Base-by-base conservation (phyloP, 2,329 filamentous ascomycete species). In the Fusarium palustre region DNA sequence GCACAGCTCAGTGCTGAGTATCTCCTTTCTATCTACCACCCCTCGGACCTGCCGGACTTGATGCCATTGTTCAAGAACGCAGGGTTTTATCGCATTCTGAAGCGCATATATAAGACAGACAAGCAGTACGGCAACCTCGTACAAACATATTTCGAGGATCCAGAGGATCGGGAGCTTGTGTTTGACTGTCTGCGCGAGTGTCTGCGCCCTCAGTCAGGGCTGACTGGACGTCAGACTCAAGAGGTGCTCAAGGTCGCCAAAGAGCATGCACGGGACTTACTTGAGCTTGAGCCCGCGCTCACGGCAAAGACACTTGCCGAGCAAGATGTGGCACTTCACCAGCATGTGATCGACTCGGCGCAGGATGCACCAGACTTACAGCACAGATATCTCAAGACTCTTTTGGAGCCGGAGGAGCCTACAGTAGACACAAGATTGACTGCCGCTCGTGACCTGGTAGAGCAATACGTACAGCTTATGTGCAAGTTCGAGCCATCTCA, bases 1-100 rank as follows among this genome's bases (percentile, higher is more conserved):
- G 97, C 95, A 45, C 94, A 99, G 79, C 86, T 99, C n/a, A 99
- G 96, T 76, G 92, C 92, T 1, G 96, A 99, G 80, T 99, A 99
- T 77, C 83, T 99, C 1, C 84, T 99, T 22, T 98, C 97, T 0
- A 89, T 96, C 7, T 97, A 98, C 76, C 94, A 96, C 57, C 96
- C 97, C 18, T 90, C 95, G 5, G 92, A 97, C 75, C 85, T 96
- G 64, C 85, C 90, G 33, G 85, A 85, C 12, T 82, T 98, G 72
- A 91, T 98, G 63, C 90, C 92, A 0, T 81, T 92, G 1, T 92
- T 98, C 73, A 88, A 90, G 70, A 84, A 90, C 66, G 95, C 96
- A 3, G 88, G 89, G 1, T 99, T 98, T 78, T 97, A 92, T 77
- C 90, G 96, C 49, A 95, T 99, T 30, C 80, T 99, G 55, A 99